Base-by-base conservation (phyloP, 768 basidiomycete genomes). In the Krasilnikovozyma curviuscula region DNA sequence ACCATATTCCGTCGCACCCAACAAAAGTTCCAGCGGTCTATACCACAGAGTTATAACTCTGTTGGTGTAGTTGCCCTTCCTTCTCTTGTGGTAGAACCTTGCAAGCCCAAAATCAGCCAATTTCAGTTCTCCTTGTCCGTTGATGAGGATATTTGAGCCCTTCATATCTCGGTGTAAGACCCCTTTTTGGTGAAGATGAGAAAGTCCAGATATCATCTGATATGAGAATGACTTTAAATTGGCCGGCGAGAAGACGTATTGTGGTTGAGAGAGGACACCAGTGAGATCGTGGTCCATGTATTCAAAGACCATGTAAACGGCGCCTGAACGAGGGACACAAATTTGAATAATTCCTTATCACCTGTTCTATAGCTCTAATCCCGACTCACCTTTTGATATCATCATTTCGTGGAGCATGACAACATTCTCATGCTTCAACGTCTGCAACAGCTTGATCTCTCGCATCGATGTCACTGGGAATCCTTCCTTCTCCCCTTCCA, bases 221-320 rank as follows among this genome's bases (percentile, higher is more conserved):
- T 77, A 74, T 61, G 82, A 88, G 44, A 99, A 73, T 0, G 89
- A 93, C 70, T 99, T 99, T 34, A 97, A 70, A 64, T 99, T 81
- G 19, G 82, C 84, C 19, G 77, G 73, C 0, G 75, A 72, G 61
- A 99, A 95, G 33, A 50, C 46, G 57, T 95, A 83, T 59, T 85
- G 80, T 1, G 75, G 81, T 66, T 95, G 89, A 2, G 85, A 83
- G 24, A 98, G 71, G 43, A 97, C 72, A 3, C 93, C 93, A 2
- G 89, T 95, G 46, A 98, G 70, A 61, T 98, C 93, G 61, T 97
- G 91, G 58, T 98, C 88, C 83, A 93, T 83, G 65, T 99, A 99
- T 64, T 97, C 89, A 59, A 97, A 86, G 32, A 99, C 91, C 93
- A 98, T 98, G 66, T 85, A 91, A 34, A 93, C 89, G 40, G 81